Evolutionary conservation across 1,284 basidiomycete species (phyloP).

Genomic region (Cryptococcus sp.): DNA sequence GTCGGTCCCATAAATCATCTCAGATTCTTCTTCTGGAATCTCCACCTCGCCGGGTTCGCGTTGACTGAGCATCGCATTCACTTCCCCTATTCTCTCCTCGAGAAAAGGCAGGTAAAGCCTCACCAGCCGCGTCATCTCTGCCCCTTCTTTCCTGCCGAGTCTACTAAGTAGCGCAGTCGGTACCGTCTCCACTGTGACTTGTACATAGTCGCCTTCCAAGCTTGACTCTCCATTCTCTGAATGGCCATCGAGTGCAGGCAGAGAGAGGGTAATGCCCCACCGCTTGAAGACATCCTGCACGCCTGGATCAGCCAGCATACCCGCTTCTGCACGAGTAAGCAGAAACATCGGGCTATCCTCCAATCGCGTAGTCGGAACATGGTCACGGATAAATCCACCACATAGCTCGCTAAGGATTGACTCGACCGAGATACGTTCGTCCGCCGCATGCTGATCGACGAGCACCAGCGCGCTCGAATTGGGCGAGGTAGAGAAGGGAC

Average conservation of each 20-base stretch:
- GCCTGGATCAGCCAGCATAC: conserved; percentile 50
- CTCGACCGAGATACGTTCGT: conserved; percentile 88
- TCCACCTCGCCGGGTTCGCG: neutral
- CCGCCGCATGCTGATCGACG: conserved; percentile 93
- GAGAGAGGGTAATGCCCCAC: conserved; percentile 71
- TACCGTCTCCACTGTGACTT: conserved; percentile 45
- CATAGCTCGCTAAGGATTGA: conserved; percentile 71
- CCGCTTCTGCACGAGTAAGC: conserved; percentile 65
- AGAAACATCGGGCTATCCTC: conserved; percentile 58
- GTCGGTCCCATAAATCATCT: neutral
- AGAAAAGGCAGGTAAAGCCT: conserved; percentile 36
- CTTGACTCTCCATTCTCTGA: neutral
- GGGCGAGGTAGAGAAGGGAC: conserved; percentile 25
- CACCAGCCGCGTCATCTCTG: conserved; percentile 41
- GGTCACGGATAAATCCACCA: conserved; percentile 60
- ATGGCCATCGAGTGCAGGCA: conserved; percentile 1
- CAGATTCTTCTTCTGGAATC: conserved; percentile 4
- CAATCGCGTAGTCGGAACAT: conserved; percentile 45
- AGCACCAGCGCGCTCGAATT: conserved; percentile 60
- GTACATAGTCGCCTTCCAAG: conserved; percentile 41
- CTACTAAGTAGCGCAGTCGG: conserved; percentile 42
- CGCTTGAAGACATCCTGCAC: conserved; percentile 57
- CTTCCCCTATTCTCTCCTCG: conserved; percentile 27
- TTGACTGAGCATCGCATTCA: conserved; percentile 35
- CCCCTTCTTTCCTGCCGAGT: conserved; percentile 31